A percentile compares a stretch with the other conserved stretches of the same genome.
Evolutionary conservation across 1,284 basidiomycete genomes (phyloP).

Genomic region (Cutaneotrichosporon cutaneum): DNA sequence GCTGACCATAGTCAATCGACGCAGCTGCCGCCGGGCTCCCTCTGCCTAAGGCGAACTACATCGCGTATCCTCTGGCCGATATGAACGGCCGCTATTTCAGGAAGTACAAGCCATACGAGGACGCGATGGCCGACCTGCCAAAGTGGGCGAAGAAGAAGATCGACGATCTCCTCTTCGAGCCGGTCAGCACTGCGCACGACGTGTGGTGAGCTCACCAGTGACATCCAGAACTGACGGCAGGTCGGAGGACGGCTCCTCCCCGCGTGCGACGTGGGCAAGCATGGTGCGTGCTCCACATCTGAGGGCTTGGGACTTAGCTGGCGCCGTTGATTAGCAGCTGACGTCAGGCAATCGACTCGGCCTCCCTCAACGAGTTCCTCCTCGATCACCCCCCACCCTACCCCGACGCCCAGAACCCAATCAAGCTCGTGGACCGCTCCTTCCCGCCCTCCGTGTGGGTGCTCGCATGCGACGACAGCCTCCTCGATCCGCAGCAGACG

Average conservation of each 20-base stretch:
- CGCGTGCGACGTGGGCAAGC: background rate
- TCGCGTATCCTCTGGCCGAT: slow-evolving; percentile 5
- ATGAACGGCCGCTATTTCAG: background rate
- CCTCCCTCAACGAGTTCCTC: slow-evolving; percentile 4
- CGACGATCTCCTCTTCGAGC: slow-evolving; percentile 3
- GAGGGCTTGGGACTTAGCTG: no score
- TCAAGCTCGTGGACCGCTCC: background rate
- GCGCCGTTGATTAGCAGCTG: no score
- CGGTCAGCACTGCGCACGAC: slow-evolving; percentile 2
- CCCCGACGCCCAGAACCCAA: background rate
- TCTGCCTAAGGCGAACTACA: slow-evolving; percentile 6
- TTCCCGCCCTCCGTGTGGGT: slow-evolving; percentile 7
- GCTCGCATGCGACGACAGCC: slow-evolving; percentile 3
- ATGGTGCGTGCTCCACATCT: background rate
- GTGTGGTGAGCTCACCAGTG: background rate
- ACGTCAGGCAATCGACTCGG: slow-evolving; percentile 5
- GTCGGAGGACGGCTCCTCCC: background rate
- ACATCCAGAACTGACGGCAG: background rate
- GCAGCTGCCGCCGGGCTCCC: background rate
- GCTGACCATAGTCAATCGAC: slow-evolving; percentile 4
- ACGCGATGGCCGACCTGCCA: background rate
- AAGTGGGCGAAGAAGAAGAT: background rate
- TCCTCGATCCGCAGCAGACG: slow-evolving; percentile 2
- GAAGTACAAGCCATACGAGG: background rate
- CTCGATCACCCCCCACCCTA: background rate